These are phyloP conservation scores for Paecilomyces formosus DNA, from an alignment of 2,329 filamentous ascomycete species.

Conservation along the genomic window DNA sequence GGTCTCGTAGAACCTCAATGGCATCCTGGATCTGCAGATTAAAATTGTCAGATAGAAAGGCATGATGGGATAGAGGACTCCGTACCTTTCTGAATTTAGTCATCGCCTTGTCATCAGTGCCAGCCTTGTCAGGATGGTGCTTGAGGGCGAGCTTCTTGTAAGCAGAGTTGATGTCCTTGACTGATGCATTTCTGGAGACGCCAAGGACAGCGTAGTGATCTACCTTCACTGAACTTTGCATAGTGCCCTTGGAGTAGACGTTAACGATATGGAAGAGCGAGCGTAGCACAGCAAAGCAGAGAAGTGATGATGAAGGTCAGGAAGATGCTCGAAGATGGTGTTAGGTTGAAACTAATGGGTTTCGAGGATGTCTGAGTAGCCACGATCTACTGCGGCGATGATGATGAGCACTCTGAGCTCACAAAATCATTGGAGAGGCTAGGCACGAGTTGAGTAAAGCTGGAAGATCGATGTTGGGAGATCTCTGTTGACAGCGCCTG, in stretches of 20 bases:
- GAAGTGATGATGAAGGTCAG: background rate
- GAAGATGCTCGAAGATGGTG: background rate
- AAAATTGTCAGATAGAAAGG: background rate
- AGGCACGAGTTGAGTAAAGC: background rate
- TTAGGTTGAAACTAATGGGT: background rate
- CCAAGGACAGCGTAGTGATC: constrained; percentile 22
- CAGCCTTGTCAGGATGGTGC: background rate
- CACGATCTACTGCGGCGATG: background rate
- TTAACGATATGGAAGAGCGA: background rate
- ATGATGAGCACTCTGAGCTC: background rate
- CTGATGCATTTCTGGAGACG: constrained; percentile 14
- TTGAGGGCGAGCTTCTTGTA: constrained; percentile 28
- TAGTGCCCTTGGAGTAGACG: background rate
- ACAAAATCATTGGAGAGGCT: background rate
- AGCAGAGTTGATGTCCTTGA: constrained; percentile 24
- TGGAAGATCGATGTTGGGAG: background rate
- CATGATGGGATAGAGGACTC: background rate
- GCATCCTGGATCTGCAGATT: constrained; percentile 24
- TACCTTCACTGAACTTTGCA: constrained; percentile 4
- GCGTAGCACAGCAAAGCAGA: constrained; percentile 1
- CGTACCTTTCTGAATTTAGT: background rate
- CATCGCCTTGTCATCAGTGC: background rate
- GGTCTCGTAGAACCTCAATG: constrained; percentile 25
- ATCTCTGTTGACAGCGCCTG: background rate
- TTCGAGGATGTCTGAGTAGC: background rate